These are phyloP conservation scores for Plasmodium malariae DNA, from an alignment of 169 alveolate species.

Conservation along the genomic window DNA sequence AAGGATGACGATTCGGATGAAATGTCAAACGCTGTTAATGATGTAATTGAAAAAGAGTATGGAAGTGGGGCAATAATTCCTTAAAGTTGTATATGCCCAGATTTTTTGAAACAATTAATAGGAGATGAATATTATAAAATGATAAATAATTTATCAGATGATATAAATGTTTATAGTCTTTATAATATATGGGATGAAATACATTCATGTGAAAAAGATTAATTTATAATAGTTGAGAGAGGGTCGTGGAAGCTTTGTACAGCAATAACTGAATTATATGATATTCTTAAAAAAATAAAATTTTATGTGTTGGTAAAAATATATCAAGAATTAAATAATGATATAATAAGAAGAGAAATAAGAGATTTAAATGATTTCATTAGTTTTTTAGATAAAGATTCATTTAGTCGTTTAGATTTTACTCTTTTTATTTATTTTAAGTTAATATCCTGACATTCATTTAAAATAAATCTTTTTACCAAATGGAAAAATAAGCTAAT, in stretches of 20 bases:
- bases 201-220: not conserved
- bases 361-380: slow-evolving; percentile 2
- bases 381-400: not conserved
- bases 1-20: too few relatives aligned
- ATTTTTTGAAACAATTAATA: not conserved
- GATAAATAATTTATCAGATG: not conserved
- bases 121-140: slow-evolving; percentile 4
- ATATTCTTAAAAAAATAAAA: not conserved
- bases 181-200: not conserved
- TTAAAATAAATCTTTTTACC: not conserved
- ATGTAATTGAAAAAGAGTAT: not conserved
- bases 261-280: not conserved
- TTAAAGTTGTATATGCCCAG: not conserved
- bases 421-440: slow-evolving; percentile 10
- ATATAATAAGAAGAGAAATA: not conserved
- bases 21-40: too few relatives aligned
- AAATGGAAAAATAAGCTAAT: not conserved
- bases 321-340: not conserved
- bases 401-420: not conserved
- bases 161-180: not conserved
- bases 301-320: not conserved
- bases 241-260: not conserved
- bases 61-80: not conserved
- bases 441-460: not conserved
- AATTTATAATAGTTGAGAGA: not conserved